Evolutionary conservation across 257 asterid genomes (phyloP), one percentile per base, ranked within the genome.

Genomic region (Lantana camara): DNA sequence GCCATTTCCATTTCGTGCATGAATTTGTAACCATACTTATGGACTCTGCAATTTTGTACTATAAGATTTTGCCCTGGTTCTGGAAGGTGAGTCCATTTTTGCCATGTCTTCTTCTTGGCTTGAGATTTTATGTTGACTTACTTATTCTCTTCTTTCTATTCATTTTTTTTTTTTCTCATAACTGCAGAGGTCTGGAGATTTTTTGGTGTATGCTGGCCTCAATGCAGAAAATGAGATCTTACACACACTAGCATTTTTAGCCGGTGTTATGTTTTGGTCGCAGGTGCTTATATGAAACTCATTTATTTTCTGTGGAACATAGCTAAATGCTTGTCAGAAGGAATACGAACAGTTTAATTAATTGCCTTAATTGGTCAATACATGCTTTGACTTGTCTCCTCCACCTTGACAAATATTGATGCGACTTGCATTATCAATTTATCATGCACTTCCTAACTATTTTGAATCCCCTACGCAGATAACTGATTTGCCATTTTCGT

Each of bases 241-340:
- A 11, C 96, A 86, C 81, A 89, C 98, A 0, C 95, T 92, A 58
- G 83, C 91, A 20, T 92, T 92, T 80, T 85, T 92, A 77, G 97
- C 93, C 9, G 97, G 97, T 62, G 85, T 92, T 62, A 86, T 83
- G 97, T 56, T 89, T 72, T 89, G 97, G 98, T 86, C 96, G 23
- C 98, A 92, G 97, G 98, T 91, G 75, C 68, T 29, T 74, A 45
- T 57, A 35, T 19, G 50, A 13, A 30, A 15, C 51, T 42, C 46
- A 23, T 57, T 17, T 47, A 55, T 53, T 66, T 67, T 2, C 17
- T 57, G 46, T 46, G 61, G 37, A 65, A 50, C 29, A 58, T 23
- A 4, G 41, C 46, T 22, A 20, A 41, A 37, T 53, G 30, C n/a
- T 54, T 10, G 14, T 38, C 14, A 11, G 35, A 42, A 11, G 21